These are phyloP conservation scores for Paecilomyces formosus DNA, from an alignment of 2,329 filamentous ascomycete species.

Conservation along the genomic window DNA sequence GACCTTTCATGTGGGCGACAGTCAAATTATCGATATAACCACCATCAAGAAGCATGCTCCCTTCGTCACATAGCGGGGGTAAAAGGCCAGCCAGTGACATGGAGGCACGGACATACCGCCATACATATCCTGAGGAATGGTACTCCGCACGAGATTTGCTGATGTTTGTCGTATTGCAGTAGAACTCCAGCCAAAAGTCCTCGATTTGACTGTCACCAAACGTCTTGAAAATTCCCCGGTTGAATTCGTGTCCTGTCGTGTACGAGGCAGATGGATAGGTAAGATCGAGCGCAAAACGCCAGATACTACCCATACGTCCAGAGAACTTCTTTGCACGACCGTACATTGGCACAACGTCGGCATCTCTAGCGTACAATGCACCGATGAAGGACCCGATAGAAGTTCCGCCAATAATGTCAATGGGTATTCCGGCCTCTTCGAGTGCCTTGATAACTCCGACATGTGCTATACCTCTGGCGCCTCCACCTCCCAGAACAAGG, in stretches of 20 bases:
- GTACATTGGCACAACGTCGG: constrained; percentile 94
- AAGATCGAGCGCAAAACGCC: constrained; percentile 93
- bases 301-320: constrained; percentile 97
- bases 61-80: constrained; percentile 91
- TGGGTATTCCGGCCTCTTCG: constrained; percentile 92
- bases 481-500: constrained; percentile 86
- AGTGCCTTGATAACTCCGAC: constrained; percentile 90
- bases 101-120: constrained; percentile 91
- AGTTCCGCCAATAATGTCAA: constrained; percentile 90
- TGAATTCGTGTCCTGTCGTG: constrained; percentile 98
- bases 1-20: constrained; percentile 90
- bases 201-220: constrained; percentile 97
- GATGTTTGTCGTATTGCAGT: constrained; percentile 99
- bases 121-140: constrained; percentile 93
- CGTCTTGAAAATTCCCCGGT: constrained; percentile 96
- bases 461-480: constrained; percentile 84
- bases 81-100: constrained; percentile 93
- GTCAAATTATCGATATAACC: constrained; percentile 97
- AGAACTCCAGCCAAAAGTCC: constrained; percentile 98
- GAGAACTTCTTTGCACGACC: constrained; percentile 95
- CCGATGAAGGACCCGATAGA: constrained; percentile 96
- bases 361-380: constrained; percentile 89
- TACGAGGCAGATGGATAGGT: constrained; percentile 96
- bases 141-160: constrained; percentile 87
- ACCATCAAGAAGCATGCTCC: constrained; percentile 91